Percentiles rank a stretch among this genome's conserved stretches.
phyloP scores from a whole-genome alignment of 2,329 filamentous ascomycete species.

The Botrytis deweyae region DNA sequence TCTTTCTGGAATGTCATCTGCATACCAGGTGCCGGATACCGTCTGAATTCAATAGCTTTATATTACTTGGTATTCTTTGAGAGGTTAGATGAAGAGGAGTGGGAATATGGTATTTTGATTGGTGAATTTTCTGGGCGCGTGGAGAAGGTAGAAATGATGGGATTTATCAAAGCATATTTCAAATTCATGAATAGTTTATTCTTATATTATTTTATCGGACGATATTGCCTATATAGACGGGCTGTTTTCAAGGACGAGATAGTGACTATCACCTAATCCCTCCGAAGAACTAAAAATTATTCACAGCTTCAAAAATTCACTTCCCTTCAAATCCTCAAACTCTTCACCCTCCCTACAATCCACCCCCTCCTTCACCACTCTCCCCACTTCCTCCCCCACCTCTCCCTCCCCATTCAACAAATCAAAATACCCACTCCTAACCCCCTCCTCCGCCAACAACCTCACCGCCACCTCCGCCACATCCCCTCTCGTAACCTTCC shows the following conservation, averaged over 20 bases:
- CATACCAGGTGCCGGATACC: background rate
- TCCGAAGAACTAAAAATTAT: background rate
- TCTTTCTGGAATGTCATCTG: background rate
- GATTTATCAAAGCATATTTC: background rate
- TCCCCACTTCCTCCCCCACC: slow-evolving; percentile 48
- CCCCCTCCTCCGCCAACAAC: slow-evolving; percentile 50
- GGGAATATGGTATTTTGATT: background rate
- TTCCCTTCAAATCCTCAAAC: slow-evolving; percentile 32
- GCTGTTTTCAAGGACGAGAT: background rate
- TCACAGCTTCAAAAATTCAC: slow-evolving; percentile 11
- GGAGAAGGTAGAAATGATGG: background rate
- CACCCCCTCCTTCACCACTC: slow-evolving; percentile 50
- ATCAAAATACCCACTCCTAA: slow-evolving; percentile 52
- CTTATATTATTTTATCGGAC: background rate
- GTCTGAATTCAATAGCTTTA: background rate
- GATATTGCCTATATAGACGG: background rate
- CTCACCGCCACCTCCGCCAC: slow-evolving; percentile 59
- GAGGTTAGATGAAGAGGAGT: background rate
- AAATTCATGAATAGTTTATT: background rate
- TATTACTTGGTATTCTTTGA: background rate
- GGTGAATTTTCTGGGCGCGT: background rate
- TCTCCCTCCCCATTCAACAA: slow-evolving; percentile 54
- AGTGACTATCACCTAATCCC: background rate
- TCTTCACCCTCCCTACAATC: slow-evolving; percentile 54
- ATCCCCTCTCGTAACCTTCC: slow-evolving; percentile 52